These are phyloP conservation scores for Rhinocladiella mackenziei DNA, from an alignment of 2,329 filamentous ascomycete species.

Conservation along the genomic window DNA sequence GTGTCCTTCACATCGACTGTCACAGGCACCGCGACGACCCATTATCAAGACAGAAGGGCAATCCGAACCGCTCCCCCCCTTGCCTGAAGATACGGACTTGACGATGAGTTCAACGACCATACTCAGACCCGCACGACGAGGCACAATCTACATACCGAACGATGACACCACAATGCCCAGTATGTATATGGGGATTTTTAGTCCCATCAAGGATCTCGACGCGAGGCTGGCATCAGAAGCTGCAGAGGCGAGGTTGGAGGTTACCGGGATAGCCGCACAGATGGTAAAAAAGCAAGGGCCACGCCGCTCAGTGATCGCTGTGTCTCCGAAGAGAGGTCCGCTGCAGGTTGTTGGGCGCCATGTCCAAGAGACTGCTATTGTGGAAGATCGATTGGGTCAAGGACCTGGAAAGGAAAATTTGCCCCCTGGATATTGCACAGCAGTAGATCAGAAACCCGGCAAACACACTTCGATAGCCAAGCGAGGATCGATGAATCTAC, in stretches of 20 bases:
- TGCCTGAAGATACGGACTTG: constrained; percentile 11
- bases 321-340: constrained; percentile 48
- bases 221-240: neutral
- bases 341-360: constrained; percentile 43
- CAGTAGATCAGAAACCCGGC: neutral
- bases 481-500: constrained; percentile 14
- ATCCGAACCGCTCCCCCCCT: neutral
- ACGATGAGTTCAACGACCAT: constrained; percentile 7
- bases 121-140: constrained; percentile 33
- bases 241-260: constrained; percentile 26
- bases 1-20: neutral
- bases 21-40: constrained; percentile 14
- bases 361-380: constrained; percentile 41
- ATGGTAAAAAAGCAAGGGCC: constrained; percentile 34
- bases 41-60: constrained; percentile 2
- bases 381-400: constrained; percentile 48
- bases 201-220: constrained; percentile 36
- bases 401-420: constrained; percentile 62
- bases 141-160: constrained; percentile 42
- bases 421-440: constrained; percentile 44
- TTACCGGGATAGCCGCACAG: constrained; percentile 36
- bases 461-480: constrained; percentile 6
- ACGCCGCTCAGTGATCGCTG: constrained; percentile 36
- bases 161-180: constrained; percentile 42
- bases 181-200: constrained; percentile 44